Base-by-base conservation (phyloP, 2,329 filamentous ascomycete species). In the Aspergillus clavatus region DNA sequence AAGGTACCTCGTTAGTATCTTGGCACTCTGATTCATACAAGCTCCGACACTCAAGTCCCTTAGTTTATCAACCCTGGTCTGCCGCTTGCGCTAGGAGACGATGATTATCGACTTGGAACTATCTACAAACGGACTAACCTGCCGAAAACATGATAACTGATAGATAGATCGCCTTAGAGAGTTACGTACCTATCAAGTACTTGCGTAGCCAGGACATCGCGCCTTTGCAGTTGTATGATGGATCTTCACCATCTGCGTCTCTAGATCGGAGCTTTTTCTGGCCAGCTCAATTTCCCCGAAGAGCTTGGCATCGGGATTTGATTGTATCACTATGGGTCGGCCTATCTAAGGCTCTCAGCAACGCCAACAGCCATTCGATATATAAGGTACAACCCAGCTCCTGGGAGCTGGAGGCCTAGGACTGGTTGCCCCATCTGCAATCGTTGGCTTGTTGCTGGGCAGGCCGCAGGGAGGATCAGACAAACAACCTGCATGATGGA, bases 341-440 rank as follows among this genome's bases (percentile, higher is more conserved):
- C 23, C 5, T 4, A 8, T 24, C 23, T 16, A 45, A 19, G 16
- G 23, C 14, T n/a, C 36, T 26, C 38, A 47, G 46, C 48, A 27
- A 55, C 50, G 18, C 60, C 43, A 23, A n/a, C n/a, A n/a, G n/a
- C n/a, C n/a, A n/a, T n/a, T n/a, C n/a, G n/a, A n/a, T n/a, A n/a
- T n/a, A n/a, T n/a, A n/a, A n/a, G n/a, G n/a, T n/a, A 43, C 38
- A 38, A 49, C 43, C 14, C 39, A 26, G 5, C 54, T 54, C 5
- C 52, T 31, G 10, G 39, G 7, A 1, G 54, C 55, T 22, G 56
- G n/a, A 23, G 55, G 31, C 3, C 43, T 36, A 42, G 38, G 48
- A 56, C 52, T 56, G 54, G 55, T 45, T 40, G 54, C 54, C 55
- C 54, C 49, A 47, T 46, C 49, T 50, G 46, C 50, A 55, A 47